Evolutionary conservation across 2,329 filamentous ascomycete species (phyloP).

Genomic region (Biscogniauxia marginata): DNA sequence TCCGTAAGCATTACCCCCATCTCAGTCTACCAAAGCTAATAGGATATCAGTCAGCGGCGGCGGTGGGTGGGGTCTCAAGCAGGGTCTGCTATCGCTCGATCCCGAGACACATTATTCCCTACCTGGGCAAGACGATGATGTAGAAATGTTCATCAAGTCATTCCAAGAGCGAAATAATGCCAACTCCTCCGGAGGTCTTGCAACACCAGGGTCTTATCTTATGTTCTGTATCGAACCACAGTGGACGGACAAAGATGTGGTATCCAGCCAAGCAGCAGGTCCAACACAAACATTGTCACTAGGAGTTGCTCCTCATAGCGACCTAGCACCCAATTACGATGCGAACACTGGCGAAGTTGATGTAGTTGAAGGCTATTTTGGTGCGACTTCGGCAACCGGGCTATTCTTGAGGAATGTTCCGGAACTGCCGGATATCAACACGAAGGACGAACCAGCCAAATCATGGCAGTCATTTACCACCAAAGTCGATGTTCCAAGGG

Average conservation of each 20-base stretch:
- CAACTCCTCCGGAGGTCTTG: constrained; percentile 52
- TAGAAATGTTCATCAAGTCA: constrained; percentile 53
- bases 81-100: constrained; percentile 75
- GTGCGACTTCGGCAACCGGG: constrained; percentile 60
- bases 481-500: constrained; percentile 29
- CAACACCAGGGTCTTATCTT: constrained; percentile 62
- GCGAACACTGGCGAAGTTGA: constrained; percentile 23
- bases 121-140: constrained; percentile 49
- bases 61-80: constrained; percentile 80
- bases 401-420: constrained; percentile 44
- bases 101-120: constrained; percentile 59
- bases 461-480: constrained; percentile 23
- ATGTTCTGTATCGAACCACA: constrained; percentile 59
- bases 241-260: constrained; percentile 12
- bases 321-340: constrained; percentile 11
- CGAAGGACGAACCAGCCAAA: not conserved
- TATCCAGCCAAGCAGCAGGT: constrained; percentile 7
- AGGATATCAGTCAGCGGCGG: constrained; percentile 66
- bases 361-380: constrained; percentile 49
- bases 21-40: constrained; percentile 22
- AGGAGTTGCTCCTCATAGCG: constrained; percentile 24
- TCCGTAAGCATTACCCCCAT: constrained; percentile 37
- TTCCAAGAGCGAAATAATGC: constrained; percentile 38
- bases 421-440: constrained; percentile 1
- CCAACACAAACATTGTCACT: constrained; percentile 15